phyloP scores from a whole-genome alignment of 495 filamentous ascomycete genomes.

The Aspergillus ostianus region DNA sequence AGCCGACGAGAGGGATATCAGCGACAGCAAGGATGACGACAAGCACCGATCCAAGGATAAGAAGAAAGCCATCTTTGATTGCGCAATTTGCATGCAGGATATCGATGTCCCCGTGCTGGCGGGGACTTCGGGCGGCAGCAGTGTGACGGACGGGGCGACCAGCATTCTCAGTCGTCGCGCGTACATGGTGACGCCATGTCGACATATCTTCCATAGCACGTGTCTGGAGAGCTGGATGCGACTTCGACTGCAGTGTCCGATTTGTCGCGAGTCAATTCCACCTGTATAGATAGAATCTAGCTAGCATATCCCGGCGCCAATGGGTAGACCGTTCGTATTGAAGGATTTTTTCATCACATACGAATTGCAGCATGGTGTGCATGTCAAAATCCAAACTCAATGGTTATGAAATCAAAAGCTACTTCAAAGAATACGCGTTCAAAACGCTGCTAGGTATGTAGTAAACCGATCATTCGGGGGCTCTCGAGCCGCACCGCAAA shows the following conservation, averaged over 20 bases:
- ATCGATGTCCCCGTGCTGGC: constrained; percentile 82
- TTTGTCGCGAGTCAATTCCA: constrained; percentile 86
- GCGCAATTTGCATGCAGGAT: constrained; percentile 89
- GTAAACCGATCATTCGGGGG: neutral
- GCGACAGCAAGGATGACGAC: constrained; percentile 40
- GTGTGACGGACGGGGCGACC: constrained; percentile 57
- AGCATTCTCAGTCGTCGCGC: constrained; percentile 72
- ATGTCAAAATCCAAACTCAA: neutral
- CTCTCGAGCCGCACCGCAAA: neutral
- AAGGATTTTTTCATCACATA: neutral
- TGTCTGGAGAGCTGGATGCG: constrained; percentile 97
- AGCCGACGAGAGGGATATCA: constrained; percentile 42
- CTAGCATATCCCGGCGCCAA: neutral
- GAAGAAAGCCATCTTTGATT: constrained; percentile 72
- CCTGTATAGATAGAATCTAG: constrained; percentile 63
- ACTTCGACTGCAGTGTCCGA: constrained; percentile 89
- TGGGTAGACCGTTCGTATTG: neutral
- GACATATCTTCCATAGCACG: constrained; percentile 91
- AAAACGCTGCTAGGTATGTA: neutral
- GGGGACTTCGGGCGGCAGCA: constrained; percentile 43
- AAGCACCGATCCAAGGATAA: constrained; percentile 39
- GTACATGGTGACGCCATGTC: constrained; percentile 97
- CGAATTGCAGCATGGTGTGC: neutral
- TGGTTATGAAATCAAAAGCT: neutral
- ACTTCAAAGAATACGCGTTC: neutral